A percentile compares a stretch with the other conserved stretches of the same genome.
Conservation (phyloP, 345 rosid genomes). For the Dimocarpus longan region DNA sequence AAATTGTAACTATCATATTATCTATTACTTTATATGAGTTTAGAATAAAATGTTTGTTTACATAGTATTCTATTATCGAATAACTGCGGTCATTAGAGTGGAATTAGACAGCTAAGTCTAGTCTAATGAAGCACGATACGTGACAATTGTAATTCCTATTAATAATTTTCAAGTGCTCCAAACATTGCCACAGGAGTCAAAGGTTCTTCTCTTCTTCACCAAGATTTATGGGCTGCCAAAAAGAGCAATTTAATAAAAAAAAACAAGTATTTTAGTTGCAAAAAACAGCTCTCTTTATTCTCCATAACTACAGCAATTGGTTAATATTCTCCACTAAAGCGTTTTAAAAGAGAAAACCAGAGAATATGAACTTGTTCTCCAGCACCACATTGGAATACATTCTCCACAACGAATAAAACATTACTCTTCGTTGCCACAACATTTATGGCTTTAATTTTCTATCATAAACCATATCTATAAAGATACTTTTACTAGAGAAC, state of each 20-base stretch:
- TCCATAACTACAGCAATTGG: slow-evolving; percentile 14
- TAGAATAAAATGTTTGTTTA: no score
- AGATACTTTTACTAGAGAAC: neutral
- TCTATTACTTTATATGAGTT: no score
- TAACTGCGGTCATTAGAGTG: no score
- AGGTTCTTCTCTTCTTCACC: neutral
- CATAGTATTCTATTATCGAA: no score
- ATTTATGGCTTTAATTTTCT: neutral
- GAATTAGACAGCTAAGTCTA: no score
- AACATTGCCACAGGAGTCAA: neutral
- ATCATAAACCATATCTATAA: neutral
- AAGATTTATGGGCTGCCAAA: neutral
- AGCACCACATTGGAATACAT: slow-evolving; percentile 6
- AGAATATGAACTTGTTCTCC: slow-evolving; percentile 36
- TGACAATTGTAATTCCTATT: neutral
- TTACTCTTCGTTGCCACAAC: slow-evolving; percentile 24
- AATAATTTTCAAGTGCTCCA: neutral
- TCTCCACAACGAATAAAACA: slow-evolving; percentile 1
- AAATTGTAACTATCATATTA: no score
- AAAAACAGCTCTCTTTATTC: slow-evolving; percentile 37
- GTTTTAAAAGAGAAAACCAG: neutral
- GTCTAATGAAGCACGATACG: neutral
- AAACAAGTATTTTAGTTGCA: neutral
- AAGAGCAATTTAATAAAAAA: neutral
- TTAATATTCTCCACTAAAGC: slow-evolving; percentile 10